Evolutionary conservation across 108 stramenopile species (phyloP).

Genomic region (Stephanodiscus minutulus): DNA sequence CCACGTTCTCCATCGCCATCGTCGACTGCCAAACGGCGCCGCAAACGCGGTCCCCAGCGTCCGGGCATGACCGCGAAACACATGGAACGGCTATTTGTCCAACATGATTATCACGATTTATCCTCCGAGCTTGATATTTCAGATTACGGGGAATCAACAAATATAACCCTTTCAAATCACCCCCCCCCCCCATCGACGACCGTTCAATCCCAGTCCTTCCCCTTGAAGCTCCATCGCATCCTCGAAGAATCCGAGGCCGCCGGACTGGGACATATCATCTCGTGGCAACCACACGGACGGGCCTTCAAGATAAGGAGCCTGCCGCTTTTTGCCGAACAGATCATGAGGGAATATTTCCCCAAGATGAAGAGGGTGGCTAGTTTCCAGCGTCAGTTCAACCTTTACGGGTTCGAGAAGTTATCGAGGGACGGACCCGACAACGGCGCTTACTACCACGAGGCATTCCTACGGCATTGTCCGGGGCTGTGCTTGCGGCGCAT

Average conservation of each 20-base stretch:
- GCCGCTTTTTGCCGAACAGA: slow-evolving; percentile 29
- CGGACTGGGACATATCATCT: slow-evolving; percentile 45
- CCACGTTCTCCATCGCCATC: neutral
- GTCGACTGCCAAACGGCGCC: slow-evolving; percentile 19
- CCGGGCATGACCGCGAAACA: slow-evolving; percentile 80
- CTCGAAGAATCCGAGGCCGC: slow-evolving; percentile 26
- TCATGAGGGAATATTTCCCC: slow-evolving; percentile 48
- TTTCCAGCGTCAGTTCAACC: slow-evolving; percentile 68
- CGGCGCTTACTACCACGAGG: slow-evolving; percentile 52
- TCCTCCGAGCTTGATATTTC: slow-evolving; percentile 44
- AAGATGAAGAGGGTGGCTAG: slow-evolving; percentile 41
- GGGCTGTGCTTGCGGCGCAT: slow-evolving; percentile 52
- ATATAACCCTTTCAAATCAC: neutral
- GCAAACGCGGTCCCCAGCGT: slow-evolving; percentile 65
- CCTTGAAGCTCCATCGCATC: slow-evolving; percentile 41
- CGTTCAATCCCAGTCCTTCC: slow-evolving; percentile 23
- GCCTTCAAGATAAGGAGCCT: slow-evolving; percentile 37
- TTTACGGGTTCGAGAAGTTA: slow-evolving; percentile 64
- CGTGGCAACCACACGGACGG: slow-evolving; percentile 53
- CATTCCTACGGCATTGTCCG: slow-evolving; percentile 63
- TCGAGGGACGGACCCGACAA: slow-evolving; percentile 44
- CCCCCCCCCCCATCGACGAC: neutral
- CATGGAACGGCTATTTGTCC: slow-evolving; percentile 72
- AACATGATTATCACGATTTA: slow-evolving; percentile 77
- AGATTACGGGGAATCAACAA: too few species aligned